phyloP scores from a whole-genome alignment of 2,329 filamentous ascomycete genomes.

The Cryphonectria japonica region DNA sequence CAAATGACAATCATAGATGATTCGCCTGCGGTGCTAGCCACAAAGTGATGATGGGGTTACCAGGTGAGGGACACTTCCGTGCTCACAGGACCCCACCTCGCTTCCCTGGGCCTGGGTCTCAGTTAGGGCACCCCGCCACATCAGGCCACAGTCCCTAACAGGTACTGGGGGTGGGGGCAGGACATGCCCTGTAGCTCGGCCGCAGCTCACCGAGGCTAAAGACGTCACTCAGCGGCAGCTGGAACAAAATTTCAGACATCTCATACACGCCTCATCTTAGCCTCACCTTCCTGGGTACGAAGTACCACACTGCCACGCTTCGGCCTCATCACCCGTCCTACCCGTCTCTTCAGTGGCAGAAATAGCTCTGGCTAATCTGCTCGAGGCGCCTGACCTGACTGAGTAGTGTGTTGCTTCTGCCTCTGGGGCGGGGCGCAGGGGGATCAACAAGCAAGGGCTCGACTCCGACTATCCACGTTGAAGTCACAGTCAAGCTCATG shows the following conservation, averaged over 20 bases:
- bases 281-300: neutral
- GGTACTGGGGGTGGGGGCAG: too few species aligned
- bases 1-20: neutral
- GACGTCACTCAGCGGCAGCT: slow-evolving; percentile 11
- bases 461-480: neutral
- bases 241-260: slow-evolving; percentile 11
- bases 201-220: slow-evolving; percentile 3
- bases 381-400: neutral
- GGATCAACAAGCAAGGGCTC: neutral
- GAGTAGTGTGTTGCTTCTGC: neutral
- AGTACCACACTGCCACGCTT: neutral
- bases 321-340: neutral
- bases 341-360: neutral
- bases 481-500: neutral
- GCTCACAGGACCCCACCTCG: neutral
- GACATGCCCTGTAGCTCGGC: neutral
- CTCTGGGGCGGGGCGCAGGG: neutral
- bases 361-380: neutral
- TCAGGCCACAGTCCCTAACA: neutral
- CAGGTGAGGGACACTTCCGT: neutral
- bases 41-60: neutral
- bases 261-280: neutral
- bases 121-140: neutral
- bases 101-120: neutral
- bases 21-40: neutral